Base-by-base conservation (phyloP, 139 green algal species). In the Micromonas pusilla region DNA sequence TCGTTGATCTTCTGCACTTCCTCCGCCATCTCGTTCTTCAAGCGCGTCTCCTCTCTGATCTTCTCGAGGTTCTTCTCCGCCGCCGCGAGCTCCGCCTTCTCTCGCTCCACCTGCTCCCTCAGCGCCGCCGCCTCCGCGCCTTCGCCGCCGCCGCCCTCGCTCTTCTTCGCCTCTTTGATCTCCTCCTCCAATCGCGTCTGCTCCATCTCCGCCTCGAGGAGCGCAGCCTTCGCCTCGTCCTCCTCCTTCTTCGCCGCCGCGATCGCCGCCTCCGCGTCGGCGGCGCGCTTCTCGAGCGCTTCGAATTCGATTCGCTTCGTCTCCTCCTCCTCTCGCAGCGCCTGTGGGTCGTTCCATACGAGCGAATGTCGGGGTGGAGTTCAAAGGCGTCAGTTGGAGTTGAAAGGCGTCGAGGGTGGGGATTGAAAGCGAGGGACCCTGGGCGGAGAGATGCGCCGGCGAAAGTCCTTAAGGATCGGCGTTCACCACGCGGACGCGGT, bases 291-390 rank as follows among this genome's bases (percentile, higher is more conserved):
- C 76, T 91, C 86, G 63, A 90, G 68, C 70, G 89, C 83, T 28
- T 85, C 87, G 80, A 88, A 94, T 25, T 82, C 75, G 19, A 82
- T 77, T 67, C 93, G 85, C 86, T 96, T 95, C 72, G 96, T 91
- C 81, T 97, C 94, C 0, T 82, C 77, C 52, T 77, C 25, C 77
- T 78, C 67, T 13, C 30, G 70, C 70, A 45, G 60, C 2, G 82
- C 86, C 57, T 60, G 52, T 9, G 31, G 39, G 87, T 83, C 2
- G 84, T 13, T 81, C 85, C 83, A 89, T 53, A 23, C n/a, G n/a
- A n/a, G n/a, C n/a, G n/a, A n/a, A n/a, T n/a, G n/a, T n/a, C n/a
- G n/a, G n/a, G n/a, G n/a, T n/a, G n/a, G n/a, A n/a, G n/a, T n/a
- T n/a, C n/a, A n/a, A n/a, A n/a, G n/a, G n/a, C n/a, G n/a, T n/a